Evolutionary conservation across 306 rosid species (phyloP), one percentile per base, ranked within the genome.

Genomic region (Mimosa pudica): DNA sequence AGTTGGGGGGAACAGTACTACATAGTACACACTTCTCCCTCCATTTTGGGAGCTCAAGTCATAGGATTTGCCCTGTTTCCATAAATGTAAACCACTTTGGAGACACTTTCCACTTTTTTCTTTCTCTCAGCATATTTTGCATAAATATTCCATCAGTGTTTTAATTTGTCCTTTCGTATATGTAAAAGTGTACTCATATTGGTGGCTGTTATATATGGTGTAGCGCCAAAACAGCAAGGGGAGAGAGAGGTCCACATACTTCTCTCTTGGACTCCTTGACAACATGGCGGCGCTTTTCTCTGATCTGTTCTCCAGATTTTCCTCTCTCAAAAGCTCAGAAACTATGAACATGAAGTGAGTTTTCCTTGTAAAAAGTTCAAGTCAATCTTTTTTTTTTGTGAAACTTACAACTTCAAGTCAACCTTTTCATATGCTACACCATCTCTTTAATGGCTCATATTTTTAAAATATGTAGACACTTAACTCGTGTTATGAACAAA

Each of bases 261-360:
- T 71, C 81, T 54, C 30, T 55, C 74, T 76, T 84, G 82, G 58
- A 81, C 81, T 42, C 33, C 66, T 72, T 58, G 63, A 65, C 76
- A 75, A 33, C 77, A 63, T 18, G 47, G 82, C 82, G 32, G 66
- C 45, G 42, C 80, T 84, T 24, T 71, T 73, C 76, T 65, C 79
- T 85, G 79, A 47, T 85, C 84, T 74, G 84, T 80, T 70, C 65
- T 86, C 79, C 60, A 58, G 35, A 13, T 83, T 70, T 72, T 64
- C 54, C 30, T 70, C 36, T 71, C 70, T 45, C 78, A 66, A 58
- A 68, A 75, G 41, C 75, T 83, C 87, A 73, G 77, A 73, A 86
- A 80, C 84, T 24, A 24, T 24, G 30, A 24, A 24, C 86, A 89
- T 92, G 96, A 89, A 81, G 97, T 89, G 65, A 86, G 92, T 77